A percentile compares a stretch with the other conserved stretches of the same genome.
phyloP scores from a whole-genome alignment of 176 grass and related monocot genomes.

The Saccharum spontaneum region DNA sequence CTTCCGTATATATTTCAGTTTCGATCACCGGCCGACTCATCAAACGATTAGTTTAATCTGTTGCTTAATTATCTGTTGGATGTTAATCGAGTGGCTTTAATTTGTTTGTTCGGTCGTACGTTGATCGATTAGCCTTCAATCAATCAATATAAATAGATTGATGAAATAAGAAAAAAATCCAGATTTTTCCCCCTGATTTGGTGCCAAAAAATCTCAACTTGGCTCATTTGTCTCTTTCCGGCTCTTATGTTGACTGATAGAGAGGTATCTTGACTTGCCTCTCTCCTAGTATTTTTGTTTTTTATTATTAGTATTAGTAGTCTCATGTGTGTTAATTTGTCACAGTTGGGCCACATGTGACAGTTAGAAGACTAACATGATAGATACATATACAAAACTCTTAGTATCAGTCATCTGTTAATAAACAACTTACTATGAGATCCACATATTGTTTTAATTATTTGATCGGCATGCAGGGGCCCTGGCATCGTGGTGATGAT shows the following conservation, averaged over 20 bases:
- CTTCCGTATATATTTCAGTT: not conserved
- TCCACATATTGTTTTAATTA: not conserved
- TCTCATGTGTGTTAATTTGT: not conserved
- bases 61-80: not conserved
- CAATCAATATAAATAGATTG: not conserved
- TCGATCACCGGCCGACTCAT: not conserved
- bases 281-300: not conserved
- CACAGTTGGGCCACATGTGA: not conserved
- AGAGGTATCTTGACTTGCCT: not conserved
- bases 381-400: too few relatives aligned
- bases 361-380: not conserved
- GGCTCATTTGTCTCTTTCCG: not conserved
- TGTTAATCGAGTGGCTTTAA: not conserved
- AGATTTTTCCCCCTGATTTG: not conserved
- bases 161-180: not conserved
- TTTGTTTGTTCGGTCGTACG: not conserved
- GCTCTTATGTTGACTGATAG: not conserved
- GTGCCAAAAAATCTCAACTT: not conserved
- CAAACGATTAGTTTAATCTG: not conserved
- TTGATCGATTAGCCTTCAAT: not conserved
- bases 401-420: too few relatives aligned
- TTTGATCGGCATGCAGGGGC: not conserved
- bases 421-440: not conserved
- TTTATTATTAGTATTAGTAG: not conserved
- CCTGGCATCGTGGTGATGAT: slow-evolving; percentile 6